Evolutionary conservation across 2,329 filamentous ascomycete species (phyloP).

Genomic region (Verticillium dahliae): DNA sequence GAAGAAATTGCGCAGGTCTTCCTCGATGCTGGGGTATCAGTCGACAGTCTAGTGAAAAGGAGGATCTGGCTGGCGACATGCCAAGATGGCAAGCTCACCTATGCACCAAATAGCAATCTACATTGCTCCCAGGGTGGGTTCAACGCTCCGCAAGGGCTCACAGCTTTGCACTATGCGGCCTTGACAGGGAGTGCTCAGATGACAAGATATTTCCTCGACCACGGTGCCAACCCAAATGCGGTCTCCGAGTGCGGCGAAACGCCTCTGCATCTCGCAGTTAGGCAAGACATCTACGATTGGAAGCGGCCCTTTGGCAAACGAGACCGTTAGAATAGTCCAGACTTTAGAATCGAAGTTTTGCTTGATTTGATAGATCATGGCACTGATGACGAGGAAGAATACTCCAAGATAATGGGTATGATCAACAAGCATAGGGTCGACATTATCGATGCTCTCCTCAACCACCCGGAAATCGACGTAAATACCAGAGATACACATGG

Average conservation of each 20-base stretch:
- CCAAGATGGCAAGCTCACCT: background rate
- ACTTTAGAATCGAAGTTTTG: background rate
- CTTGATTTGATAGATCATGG: background rate
- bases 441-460: background rate
- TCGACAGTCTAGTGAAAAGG: background rate
- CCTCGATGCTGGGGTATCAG: background rate
- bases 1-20: background rate
- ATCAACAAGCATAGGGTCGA: background rate
- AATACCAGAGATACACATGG: background rate
- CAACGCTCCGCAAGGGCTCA: background rate
- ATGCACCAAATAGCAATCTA: too few relatives aligned
- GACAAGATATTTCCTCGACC: background rate
- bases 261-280: background rate
- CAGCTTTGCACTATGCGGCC: background rate
- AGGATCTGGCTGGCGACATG: background rate
- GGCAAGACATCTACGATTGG: background rate
- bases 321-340: background rate
- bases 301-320: background rate
- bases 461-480: background rate
- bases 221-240: background rate
- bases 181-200: background rate
- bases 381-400: background rate
- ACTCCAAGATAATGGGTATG: background rate
- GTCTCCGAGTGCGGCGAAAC: background rate
- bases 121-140: background rate